These are phyloP conservation scores for Mycena galopus DNA, from an alignment of 768 basidiomycete genomes.

Conservation along the genomic window DNA sequence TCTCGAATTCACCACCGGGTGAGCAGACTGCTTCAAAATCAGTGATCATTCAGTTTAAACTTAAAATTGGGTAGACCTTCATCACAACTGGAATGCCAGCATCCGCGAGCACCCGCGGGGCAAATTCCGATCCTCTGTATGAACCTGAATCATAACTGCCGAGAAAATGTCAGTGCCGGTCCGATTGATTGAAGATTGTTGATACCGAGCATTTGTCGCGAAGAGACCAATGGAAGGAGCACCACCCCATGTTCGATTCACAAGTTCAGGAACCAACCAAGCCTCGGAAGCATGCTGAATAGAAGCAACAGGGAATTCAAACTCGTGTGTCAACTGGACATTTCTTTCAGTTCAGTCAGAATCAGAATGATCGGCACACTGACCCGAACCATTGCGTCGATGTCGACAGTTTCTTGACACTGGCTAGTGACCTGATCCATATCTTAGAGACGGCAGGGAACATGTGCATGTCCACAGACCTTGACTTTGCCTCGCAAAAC, in stretches of 20 bases:
- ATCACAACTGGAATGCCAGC: conserved; percentile 69
- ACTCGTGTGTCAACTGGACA: conserved; percentile 88
- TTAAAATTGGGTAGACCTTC: conserved; percentile 57
- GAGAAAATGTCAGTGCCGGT: not conserved
- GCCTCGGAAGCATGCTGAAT: conserved; percentile 93
- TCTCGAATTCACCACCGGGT: conserved; percentile 71
- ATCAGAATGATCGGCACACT: conserved; percentile 40
- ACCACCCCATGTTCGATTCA: conserved; percentile 76
- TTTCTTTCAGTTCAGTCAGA: not conserved
- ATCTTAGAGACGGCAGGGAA: not conserved
- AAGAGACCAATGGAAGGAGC: conserved; percentile 86
- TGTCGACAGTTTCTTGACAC: conserved; percentile 81
- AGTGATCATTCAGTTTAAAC: not conserved
- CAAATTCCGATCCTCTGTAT: conserved; percentile 68
- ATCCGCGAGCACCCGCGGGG: conserved; percentile 64
- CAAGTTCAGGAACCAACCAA: conserved; percentile 85
- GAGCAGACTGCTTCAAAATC: conserved; percentile 61
- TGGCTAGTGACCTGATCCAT: conserved; percentile 67
- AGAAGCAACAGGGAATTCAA: conserved; percentile 84
- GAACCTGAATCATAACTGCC: conserved; percentile 66
- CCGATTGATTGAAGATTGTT: not conserved
- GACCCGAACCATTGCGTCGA: conserved; percentile 77
- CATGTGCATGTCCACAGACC: conserved; percentile 50
- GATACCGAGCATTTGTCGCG: conserved; percentile 78
- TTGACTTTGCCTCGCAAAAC: conserved; percentile 90